Percentiles rank a stretch among this genome's conserved stretches.
These are phyloP conservation scores for Kregervanrija fluxuum DNA, from an alignment of 805 yeast genomes.

Conservation along the genomic window DNA sequence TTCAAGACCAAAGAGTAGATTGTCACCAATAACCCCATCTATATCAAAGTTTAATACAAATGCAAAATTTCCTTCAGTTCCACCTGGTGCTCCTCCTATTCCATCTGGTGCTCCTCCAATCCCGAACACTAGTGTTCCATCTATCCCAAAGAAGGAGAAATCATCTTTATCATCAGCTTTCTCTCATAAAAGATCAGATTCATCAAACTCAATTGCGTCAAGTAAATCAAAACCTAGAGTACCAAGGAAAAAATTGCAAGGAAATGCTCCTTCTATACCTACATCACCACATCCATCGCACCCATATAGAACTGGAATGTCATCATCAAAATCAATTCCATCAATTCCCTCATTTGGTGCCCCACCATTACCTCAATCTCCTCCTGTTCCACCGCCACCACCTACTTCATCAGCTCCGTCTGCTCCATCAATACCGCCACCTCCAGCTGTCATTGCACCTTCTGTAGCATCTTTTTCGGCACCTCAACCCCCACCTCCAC, in stretches of 20 bases:
- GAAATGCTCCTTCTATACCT: constrained; percentile 1
- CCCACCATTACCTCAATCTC: constrained; percentile 15
- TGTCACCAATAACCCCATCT: constrained; percentile 20
- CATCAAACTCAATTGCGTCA: no score
- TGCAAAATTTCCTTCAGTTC: constrained; percentile 24
- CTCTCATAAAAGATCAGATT: no score
- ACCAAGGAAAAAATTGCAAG: no score
- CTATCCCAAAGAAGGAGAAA: neutral
- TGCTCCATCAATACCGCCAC: constrained; percentile 16
- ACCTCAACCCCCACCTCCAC: constrained; percentile 7
- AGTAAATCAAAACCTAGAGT: constrained; percentile 16
- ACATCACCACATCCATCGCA: neutral
- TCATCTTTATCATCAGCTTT: no score
- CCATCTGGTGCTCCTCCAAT: constrained; percentile 11
- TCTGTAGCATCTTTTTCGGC: constrained; percentile 15
- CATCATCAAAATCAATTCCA: constrained; percentile 27
- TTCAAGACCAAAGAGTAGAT: neutral
- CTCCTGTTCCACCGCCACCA: constrained; percentile 15
- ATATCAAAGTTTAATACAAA: constrained; percentile 3
- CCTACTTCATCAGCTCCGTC: constrained; percentile 13
- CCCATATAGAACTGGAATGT: constrained; percentile 3
- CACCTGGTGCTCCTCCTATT: constrained; percentile 20
- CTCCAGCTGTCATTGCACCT: constrained; percentile 14
- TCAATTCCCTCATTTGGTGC: constrained; percentile 10
- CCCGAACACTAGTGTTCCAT: constrained; percentile 7